These are phyloP conservation scores for Cicer bijugum DNA, from an alignment of 306 rosid genomes.

Conservation along the genomic window DNA sequence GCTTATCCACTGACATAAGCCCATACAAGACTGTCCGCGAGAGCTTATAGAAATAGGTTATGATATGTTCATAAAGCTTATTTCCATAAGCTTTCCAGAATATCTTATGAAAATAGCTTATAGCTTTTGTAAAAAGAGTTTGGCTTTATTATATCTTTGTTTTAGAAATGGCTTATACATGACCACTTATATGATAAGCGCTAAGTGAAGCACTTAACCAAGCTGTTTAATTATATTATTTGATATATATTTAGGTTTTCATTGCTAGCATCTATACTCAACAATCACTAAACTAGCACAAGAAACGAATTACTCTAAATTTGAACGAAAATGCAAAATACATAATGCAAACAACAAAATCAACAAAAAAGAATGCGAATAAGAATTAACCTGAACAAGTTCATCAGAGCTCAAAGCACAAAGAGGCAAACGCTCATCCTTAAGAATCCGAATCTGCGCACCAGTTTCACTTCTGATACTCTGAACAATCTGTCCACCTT, in stretches of 20 bases:
- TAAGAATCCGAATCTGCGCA: conserved; percentile 87
- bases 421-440: conserved; percentile 85
- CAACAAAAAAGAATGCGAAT: not conserved
- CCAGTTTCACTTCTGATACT: conserved; percentile 84
- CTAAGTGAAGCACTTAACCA: no score
- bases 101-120: not conserved
- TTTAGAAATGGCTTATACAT: not conserved
- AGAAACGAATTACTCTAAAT: not conserved
- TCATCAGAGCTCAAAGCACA: conserved; percentile 87
- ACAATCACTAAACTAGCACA: not conserved
- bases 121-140: not conserved
- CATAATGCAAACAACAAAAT: not conserved
- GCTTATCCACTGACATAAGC: not conserved
- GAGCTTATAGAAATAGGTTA: not conserved
- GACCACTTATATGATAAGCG: not conserved
- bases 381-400: conserved; percentile 75
- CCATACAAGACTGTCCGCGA: not conserved
- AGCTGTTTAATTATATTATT: not conserved
- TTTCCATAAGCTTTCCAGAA: no score
- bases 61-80: no score
- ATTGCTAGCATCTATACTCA: not conserved
- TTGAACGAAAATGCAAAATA: not conserved
- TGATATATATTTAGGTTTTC: not conserved
- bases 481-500: conserved; percentile 96
- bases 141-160: not conserved